Percentiles rank a stretch among this genome's conserved stretches.
phyloP scores from a whole-genome alignment of 306 rosid species.

The Mimosa pudica region DNA sequence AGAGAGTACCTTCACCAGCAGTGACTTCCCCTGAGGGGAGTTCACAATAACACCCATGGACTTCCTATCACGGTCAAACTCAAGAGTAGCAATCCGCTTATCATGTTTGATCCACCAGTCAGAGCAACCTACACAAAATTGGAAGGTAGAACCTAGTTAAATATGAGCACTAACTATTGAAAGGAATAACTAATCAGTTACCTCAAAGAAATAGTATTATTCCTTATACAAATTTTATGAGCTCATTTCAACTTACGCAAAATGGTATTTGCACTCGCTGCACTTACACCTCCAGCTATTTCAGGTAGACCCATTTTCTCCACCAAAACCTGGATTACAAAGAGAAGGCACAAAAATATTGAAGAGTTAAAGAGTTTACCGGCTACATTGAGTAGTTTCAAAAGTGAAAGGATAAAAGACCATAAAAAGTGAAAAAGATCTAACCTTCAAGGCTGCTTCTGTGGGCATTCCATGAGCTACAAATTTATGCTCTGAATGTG shows the following conservation, averaged over 20 bases:
- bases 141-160: background rate
- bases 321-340: constrained; percentile 55
- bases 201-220: background rate
- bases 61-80: constrained; percentile 71
- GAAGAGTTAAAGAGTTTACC: background rate
- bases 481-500: constrained; percentile 44
- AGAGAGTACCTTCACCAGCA: constrained; percentile 62
- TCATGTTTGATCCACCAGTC: constrained; percentile 50
- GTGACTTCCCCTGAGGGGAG: constrained; percentile 47
- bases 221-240: background rate
- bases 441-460: constrained; percentile 59
- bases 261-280: constrained; percentile 24
- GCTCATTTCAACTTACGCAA: constrained; percentile 45
- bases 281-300: constrained; percentile 22
- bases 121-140: constrained; percentile 44
- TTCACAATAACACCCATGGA: constrained; percentile 67
- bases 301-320: constrained; percentile 75
- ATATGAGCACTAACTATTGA: background rate
- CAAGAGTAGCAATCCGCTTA: constrained; percentile 67
- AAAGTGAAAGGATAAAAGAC: background rate
- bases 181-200: background rate
- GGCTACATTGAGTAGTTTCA: background rate
- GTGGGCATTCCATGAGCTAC: constrained; percentile 58
- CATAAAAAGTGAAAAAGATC: background rate
- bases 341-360: background rate